These are phyloP conservation scores for Thymus mandschuricus DNA, from an alignment of 257 asterid species.

Conservation along the genomic window DNA sequence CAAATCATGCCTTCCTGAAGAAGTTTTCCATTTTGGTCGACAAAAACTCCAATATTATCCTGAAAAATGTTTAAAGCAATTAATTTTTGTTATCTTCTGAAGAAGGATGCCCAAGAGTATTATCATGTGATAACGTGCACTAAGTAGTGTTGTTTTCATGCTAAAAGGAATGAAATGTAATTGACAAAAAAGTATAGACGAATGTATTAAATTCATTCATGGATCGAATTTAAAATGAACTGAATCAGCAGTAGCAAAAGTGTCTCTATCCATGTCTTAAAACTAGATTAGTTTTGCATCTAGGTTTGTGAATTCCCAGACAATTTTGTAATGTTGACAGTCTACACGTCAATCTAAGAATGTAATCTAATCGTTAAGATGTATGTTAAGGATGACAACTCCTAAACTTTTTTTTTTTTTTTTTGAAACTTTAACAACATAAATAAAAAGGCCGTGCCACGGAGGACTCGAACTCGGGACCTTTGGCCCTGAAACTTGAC, in stretches of 20 bases:
- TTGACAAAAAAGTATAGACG: constrained; percentile 9
- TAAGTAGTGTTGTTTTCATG: background rate
- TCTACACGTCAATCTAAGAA: background rate
- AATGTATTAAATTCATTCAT: background rate
- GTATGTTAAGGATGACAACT: background rate
- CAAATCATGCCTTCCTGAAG: constrained; percentile 94
- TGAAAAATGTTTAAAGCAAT: constrained; percentile 39
- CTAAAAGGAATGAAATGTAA: background rate
- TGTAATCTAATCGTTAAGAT: background rate
- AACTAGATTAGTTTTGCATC: background rate
- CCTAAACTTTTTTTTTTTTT: no score
- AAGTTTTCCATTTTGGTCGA: constrained; percentile 98
- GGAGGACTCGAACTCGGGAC: no score
- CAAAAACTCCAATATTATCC: constrained; percentile 98
- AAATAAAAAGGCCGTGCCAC: no score
- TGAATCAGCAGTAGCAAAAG: background rate
- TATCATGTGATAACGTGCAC: background rate
- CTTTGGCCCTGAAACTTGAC: no score
- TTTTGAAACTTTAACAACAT: no score
- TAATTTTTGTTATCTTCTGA: constrained; percentile 21
- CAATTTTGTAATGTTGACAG: background rate
- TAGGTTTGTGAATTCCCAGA: constrained; percentile 10
- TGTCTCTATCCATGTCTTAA: constrained; percentile 8
- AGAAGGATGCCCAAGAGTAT: constrained; percentile 11
- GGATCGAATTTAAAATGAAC: background rate